Conservation (phyloP, 2,329 filamentous ascomycete genomes). For the Didymella pinodella region DNA sequence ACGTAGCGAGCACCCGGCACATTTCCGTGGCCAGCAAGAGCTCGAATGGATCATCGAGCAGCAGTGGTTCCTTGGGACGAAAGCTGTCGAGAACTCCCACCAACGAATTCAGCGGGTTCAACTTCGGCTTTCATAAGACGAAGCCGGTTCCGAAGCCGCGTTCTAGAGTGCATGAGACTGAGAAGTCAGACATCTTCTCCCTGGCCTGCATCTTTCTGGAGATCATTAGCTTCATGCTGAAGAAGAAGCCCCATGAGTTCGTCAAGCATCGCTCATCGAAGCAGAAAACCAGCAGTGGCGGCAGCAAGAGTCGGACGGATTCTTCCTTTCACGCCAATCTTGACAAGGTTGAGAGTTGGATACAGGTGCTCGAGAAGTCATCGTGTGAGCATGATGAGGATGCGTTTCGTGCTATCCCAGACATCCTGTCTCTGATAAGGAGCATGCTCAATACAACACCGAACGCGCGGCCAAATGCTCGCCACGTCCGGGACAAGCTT, state of each 20-base stretch:
- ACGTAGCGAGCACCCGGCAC: conserved; percentile 33
- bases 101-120: conserved; percentile 48
- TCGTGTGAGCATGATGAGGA: conserved; percentile 53
- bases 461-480: conserved; percentile 51
- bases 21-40: conserved; percentile 47
- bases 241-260: conserved; percentile 72
- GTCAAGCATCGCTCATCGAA: conserved; percentile 71
- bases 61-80: conserved; percentile 44
- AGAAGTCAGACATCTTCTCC: conserved; percentile 73
- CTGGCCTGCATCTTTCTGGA: conserved; percentile 77
- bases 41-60: conserved; percentile 46
- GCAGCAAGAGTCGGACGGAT: conserved; percentile 67
- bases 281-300: conserved; percentile 60
- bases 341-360: conserved; percentile 73
- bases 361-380: conserved; percentile 67
- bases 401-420: conserved; percentile 52
- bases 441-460: conserved; percentile 55
- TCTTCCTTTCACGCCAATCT: conserved; percentile 77
- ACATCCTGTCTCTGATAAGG: conserved; percentile 52
- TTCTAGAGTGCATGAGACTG: conserved; percentile 45
- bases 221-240: conserved; percentile 72
- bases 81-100: conserved; percentile 47
- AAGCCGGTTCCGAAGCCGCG: conserved; percentile 41
- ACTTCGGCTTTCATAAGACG: conserved; percentile 47
- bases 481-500: conserved; percentile 52